Evolutionary conservation across 225 moss, liverwort and hornwort genomes (phyloP).

Genomic region (Marchantia paleacea): DNA sequence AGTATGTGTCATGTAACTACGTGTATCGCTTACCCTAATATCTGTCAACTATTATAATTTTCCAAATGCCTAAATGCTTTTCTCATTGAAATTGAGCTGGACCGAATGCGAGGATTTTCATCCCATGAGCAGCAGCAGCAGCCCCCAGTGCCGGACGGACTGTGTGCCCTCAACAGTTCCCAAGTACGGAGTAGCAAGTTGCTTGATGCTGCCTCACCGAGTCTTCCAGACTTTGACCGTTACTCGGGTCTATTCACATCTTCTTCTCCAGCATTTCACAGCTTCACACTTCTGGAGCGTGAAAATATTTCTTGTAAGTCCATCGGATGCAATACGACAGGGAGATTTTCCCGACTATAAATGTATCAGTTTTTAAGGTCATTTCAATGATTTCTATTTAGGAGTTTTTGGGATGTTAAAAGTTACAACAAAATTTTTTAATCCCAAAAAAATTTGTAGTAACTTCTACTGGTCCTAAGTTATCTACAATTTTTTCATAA

Average conservation of each 20-base stretch:
- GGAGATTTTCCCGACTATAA: too few relatives aligned
- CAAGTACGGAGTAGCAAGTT: background rate
- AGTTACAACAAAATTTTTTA: too few relatives aligned
- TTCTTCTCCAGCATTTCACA: too few relatives aligned
- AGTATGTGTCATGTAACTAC: background rate
- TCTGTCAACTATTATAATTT: background rate
- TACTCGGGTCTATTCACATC: background rate
- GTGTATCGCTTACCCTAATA: background rate
- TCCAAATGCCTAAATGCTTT: background rate
- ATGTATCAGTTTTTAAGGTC: too few relatives aligned
- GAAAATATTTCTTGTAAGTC: too few relatives aligned
- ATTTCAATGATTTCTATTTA: too few relatives aligned
- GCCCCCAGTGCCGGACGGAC: background rate
- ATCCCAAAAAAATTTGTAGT: too few relatives aligned
- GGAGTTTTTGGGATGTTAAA: too few relatives aligned
- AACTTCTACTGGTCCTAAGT: too few relatives aligned
- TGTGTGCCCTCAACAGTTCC: background rate
- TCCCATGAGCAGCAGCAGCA: background rate
- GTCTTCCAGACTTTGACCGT: background rate
- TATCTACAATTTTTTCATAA: too few relatives aligned
- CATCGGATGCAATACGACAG: too few relatives aligned
- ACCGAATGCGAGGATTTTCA: background rate
- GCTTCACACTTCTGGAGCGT: too few relatives aligned
- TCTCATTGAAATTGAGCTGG: background rate
- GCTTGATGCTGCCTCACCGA: background rate